phyloP scores from a whole-genome alignment of 768 basidiomycete genomes.

The Tricholoma flavovirens region DNA sequence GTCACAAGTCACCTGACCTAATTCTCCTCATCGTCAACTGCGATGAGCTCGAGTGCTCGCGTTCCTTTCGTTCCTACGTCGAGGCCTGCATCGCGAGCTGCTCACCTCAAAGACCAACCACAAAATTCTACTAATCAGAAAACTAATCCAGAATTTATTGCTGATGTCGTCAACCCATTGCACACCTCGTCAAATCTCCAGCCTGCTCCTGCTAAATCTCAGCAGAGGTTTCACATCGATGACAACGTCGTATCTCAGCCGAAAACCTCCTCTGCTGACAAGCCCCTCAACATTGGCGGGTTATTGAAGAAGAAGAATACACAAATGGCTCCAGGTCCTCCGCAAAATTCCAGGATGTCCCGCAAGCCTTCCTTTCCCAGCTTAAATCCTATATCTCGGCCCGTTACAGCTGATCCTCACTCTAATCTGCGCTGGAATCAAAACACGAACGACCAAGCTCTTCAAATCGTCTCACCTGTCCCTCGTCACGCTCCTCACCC shows the following conservation, averaged over 20 bases:
- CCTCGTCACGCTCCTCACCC: constrained; percentile 17
- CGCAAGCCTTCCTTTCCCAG: constrained; percentile 6
- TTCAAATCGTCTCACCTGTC: constrained; percentile 20
- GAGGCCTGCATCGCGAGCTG: constrained; percentile 9
- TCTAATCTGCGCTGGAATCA: constrained; percentile 2
- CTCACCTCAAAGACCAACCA: constrained; percentile 7
- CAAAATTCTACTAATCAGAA: background rate
- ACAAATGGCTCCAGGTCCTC: background rate
- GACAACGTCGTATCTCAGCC: background rate
- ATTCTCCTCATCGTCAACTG: background rate
- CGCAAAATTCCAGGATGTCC: constrained; percentile 4
- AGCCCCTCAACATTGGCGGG: constrained; percentile 12
- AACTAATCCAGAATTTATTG: constrained; percentile 2
- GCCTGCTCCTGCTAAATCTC: constrained; percentile 1
- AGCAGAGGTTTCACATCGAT: constrained; percentile 1
- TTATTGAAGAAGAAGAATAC: constrained; percentile 10
- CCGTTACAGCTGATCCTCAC: constrained; percentile 26
- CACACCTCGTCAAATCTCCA: background rate
- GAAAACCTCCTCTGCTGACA: background rate
- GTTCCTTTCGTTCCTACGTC: constrained; percentile 14
- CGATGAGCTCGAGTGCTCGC: constrained; percentile 13
- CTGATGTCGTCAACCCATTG: constrained; percentile 12
- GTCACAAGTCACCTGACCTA: background rate
- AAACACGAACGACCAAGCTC: constrained; percentile 1
- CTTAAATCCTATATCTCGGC: constrained; percentile 12